Evolutionary conservation across 176 grass and related monocot species (phyloP), one percentile per base, ranked within the genome.

Genomic region (Phoenix roebelenii): DNA sequence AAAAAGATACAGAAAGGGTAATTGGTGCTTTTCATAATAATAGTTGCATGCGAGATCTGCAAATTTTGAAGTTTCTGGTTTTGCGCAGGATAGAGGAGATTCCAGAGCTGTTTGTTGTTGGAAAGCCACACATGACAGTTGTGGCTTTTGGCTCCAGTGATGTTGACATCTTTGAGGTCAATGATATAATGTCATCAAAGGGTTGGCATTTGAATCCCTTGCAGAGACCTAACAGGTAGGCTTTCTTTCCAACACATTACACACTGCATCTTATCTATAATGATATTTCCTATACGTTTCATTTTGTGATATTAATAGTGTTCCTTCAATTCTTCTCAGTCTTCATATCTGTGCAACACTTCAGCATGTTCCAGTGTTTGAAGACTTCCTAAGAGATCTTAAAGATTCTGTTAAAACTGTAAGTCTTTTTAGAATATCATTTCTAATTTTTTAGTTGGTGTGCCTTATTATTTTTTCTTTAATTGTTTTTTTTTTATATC

Each of bases 1-100:
- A 92, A 88, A 78, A 98, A 85, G 72, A 98, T 98, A 81, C 69
- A 88, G 22, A 83, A 49, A 77, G 93, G 93, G 93, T 98, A 88
- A 69, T 59, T 22, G 63, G 59, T 5, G 66, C 55, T 63, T 50
- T 58, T 51, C 63, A 57, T 62, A 16, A 15, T 82, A 51, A 19
- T 64, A 65, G 23, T 23, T 63, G 1, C 22, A 15, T 22, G 17
- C 51, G 25, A 54, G 2, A 49, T 39, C 5, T 24, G 23, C 51
- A 48, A 48, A 7, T 18, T 44, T 54, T 54, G 23, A 15, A 53
- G 15, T 52, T 52, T 63, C 4, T 25, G 4, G 35, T 22, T 50
- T 66, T 66, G 7, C 9, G 16, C 78, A 97, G 93, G 55, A 88
- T 97, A 73, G 78, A 80, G 58, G 87, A 88, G 9, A 97, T 91